Base-by-base conservation (phyloP, 2,329 filamentous ascomycete species). In the Phialocephala subalpina region DNA sequence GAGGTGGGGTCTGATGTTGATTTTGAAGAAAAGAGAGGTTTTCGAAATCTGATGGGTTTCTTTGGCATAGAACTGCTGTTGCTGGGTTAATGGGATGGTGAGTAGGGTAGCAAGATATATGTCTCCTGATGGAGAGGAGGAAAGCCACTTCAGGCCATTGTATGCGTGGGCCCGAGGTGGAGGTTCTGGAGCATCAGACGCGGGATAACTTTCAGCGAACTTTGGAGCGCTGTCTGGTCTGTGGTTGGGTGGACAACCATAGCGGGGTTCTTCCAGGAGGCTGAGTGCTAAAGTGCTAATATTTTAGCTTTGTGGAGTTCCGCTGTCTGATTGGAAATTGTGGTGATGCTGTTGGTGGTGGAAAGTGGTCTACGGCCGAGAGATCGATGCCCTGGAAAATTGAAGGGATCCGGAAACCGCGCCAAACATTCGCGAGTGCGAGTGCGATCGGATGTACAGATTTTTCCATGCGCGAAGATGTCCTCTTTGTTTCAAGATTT, bases 261-360 rank as follows among this genome's bases (percentile, higher is more conserved):
- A 33, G 29, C 9, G 29, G 29, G 29, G 29, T 33, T 33, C 9
- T 33, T 33, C 9, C 4, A 9, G 29, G 29, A 33, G 29, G 29
- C 29, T 33, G 29, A 33, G 29, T 33, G 29, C 29, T 33, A 33
- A 33, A 33, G n/a, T n/a, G 14, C 42, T n/a, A 45, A 3, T n/a
- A n/a, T 22, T 4, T 16, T 49, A n/a, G 25, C 1, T n/a, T 12
- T 9, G 42, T 22, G 45, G 29, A 38, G 18, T 52, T 52, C 58
- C 42, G 36, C 58, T 42, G n/a, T 49, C 7, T n/a, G 16, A 33
- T 60, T 60, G 42, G 25, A 52, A 52, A 60, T 60, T 11, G 29
- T 18, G 35, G 52, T n/a, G 11, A 18, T 58, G 52, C 52, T 49
- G 60, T 62, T 62, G 49, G 52, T 42, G 8, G 45, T 49, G n/a